A percentile compares a stretch with the other conserved stretches of the same genome.
These are phyloP conservation scores for Daldinia caldariorum DNA, from an alignment of 495 filamentous ascomycete genomes.

Conservation along the genomic window DNA sequence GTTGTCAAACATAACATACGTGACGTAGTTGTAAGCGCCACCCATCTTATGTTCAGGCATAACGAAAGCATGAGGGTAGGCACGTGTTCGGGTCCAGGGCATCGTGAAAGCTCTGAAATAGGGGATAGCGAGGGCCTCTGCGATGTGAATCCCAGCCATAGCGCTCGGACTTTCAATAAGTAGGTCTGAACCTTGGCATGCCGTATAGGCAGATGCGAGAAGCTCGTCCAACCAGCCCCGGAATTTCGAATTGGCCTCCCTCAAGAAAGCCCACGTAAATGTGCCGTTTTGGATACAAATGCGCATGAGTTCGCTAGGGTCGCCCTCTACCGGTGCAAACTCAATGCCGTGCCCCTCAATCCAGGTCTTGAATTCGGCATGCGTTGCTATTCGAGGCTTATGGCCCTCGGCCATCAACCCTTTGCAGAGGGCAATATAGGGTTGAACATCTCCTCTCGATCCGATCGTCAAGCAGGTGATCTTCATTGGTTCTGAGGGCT, in stretches of 20 bases:
- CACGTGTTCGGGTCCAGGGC: slow-evolving; percentile 96
- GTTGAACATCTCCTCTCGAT: slow-evolving; percentile 94
- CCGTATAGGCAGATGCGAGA: slow-evolving; percentile 81
- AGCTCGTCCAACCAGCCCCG: slow-evolving; percentile 93
- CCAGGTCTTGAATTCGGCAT: slow-evolving; percentile 89
- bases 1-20: slow-evolving; percentile 96
- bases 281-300: slow-evolving; percentile 97
- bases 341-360: slow-evolving; percentile 91
- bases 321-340: slow-evolving; percentile 86
- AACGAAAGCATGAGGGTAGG: slow-evolving; percentile 98
- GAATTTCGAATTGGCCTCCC: slow-evolving; percentile 87
- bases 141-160: slow-evolving; percentile 98
- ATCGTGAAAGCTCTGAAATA: slow-evolving; percentile 99
- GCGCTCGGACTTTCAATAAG: slow-evolving; percentile 96
- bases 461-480: slow-evolving; percentile 97
- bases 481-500: slow-evolving; percentile 80
- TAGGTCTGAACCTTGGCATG: slow-evolving; percentile 88
- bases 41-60: slow-evolving; percentile 94
- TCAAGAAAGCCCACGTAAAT: slow-evolving; percentile 92
- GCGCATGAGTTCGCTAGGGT: slow-evolving; percentile 93
- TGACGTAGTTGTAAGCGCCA: slow-evolving; percentile 92
- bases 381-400: slow-evolving; percentile 86
- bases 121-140: slow-evolving; percentile 91
- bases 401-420: slow-evolving; percentile 89
- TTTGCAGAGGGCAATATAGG: slow-evolving; percentile 96